Base-by-base conservation (phyloP, 768 basidiomycete species). In the Coprinopsis marcescibilis region DNA sequence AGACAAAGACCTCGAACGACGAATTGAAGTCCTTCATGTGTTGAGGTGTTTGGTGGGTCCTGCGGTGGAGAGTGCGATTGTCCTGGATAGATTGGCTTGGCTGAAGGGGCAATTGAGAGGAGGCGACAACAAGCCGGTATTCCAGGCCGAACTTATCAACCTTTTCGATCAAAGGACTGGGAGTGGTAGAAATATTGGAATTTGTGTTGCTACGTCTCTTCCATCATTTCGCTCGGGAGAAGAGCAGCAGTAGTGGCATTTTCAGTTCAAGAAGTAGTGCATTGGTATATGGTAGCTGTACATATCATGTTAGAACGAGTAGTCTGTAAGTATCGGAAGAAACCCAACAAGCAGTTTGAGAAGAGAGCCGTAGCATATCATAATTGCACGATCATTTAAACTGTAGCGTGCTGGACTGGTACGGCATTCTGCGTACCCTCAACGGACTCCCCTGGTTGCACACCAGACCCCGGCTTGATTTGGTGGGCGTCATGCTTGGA, bases 121-220 rank as follows among this genome's bases (percentile, higher is more conserved):
- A 14, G 41, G 25, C 25, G 34, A 8, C 24, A n/a, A 21, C 7
- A 8, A 7, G 24, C 25, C n/a, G 34, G 20, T 32, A 17, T 23
- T 35, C 23, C n/a, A 45, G 25, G 34, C 77, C 15, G 66, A 72
- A 24, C 55, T 77, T 17, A 67, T 86, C 2, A 87, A 85, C 59
- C 57, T 89, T 33, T 89, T 89, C 50, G 81, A 87, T 55, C 86
- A 88, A 60, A 67, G 68, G 3, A 75, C 73, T 2, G 85, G 83
- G 35, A 89, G 86, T 59, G 84, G 80, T 38, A 65, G 86, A 55
- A 89, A 88, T 60, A 67, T 85, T 46, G 84, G 77, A 5, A 66
- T 87, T 41, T 76, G 80, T 26, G 64, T 83, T 42, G 65, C 63
- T 27, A 70, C 74, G 12, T 24, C 10, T 13, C 36, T 54, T 29